Percentiles rank a stretch among this genome's conserved stretches.
phyloP scores from a whole-genome alignment of 108 stramenopile species.

The Fragilaria radians region DNA sequence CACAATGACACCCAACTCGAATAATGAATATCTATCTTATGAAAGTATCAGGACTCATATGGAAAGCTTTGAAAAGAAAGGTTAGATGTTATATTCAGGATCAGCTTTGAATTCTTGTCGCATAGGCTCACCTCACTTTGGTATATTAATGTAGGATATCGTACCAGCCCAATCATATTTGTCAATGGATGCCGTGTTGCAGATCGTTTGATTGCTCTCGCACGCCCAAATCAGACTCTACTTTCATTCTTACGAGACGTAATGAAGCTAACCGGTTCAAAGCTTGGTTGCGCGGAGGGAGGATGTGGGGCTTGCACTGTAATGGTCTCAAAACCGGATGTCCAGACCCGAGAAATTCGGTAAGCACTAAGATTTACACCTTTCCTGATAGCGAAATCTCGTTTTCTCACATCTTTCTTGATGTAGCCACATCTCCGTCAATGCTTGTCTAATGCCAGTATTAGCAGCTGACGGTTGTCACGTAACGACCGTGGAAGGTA shows the following conservation, averaged over 20 bases:
- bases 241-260: constrained; percentile 61
- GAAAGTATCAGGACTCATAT: too few species aligned
- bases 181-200: constrained; percentile 65
- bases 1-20: too few species aligned
- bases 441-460: constrained; percentile 91
- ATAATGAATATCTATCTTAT: too few species aligned
- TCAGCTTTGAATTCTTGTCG: too few species aligned
- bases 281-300: constrained; percentile 85
- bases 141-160: constrained; percentile 60
- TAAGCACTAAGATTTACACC: not conserved
- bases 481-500: constrained; percentile 90
- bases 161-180: constrained; percentile 62
- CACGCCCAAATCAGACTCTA: constrained; percentile 67
- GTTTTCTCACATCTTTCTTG: not conserved
- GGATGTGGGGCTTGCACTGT: constrained; percentile 96
- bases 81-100: too few species aligned
- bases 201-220: constrained; percentile 30
- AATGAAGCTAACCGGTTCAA: constrained; percentile 68
- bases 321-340: constrained; percentile 46
- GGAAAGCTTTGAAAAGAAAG: too few species aligned
- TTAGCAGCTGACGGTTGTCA: constrained; percentile 79
- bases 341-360: not conserved
- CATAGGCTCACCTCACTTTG: too few species aligned
- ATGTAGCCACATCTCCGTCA: constrained; percentile 60
- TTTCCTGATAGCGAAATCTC: not conserved